Conservation (phyloP, 1,284 basidiomycete genomes). For the Tetrapyrgos nigripes region DNA sequence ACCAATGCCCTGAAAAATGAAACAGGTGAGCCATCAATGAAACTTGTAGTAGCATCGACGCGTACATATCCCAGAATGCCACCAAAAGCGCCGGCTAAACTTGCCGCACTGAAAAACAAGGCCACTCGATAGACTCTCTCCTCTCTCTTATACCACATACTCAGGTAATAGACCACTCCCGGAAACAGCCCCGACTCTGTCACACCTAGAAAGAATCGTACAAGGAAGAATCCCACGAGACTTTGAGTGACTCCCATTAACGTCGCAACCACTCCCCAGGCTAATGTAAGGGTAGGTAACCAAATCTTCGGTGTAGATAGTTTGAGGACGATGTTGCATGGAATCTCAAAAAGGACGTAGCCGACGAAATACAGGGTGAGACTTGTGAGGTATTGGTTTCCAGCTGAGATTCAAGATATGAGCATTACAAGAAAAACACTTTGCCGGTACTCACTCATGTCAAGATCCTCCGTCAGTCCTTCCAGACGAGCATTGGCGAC, state of each 20-base stretch:
- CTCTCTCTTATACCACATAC: constrained; percentile 42
- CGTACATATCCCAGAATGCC: constrained; percentile 33
- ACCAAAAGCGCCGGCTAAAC: constrained; percentile 64
- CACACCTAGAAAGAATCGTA: constrained; percentile 60
- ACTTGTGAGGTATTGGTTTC: constrained; percentile 56
- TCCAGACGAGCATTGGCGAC: constrained; percentile 6
- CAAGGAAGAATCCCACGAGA: constrained; percentile 60
- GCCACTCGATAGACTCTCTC: constrained; percentile 68
- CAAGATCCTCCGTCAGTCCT: constrained; percentile 4
- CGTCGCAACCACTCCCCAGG: constrained; percentile 67
- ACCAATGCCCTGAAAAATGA: constrained; percentile 53
- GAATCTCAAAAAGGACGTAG: constrained; percentile 76
- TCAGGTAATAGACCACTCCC: constrained; percentile 65
- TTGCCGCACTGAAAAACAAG: constrained; percentile 65
- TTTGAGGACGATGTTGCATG: constrained; percentile 67
- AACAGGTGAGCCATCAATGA: constrained; percentile 54
- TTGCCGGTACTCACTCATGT: constrained; percentile 7
- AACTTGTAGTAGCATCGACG: constrained; percentile 4
- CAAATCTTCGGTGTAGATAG: constrained; percentile 62
- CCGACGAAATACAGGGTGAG: constrained; percentile 72
- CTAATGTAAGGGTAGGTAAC: constrained; percentile 63
- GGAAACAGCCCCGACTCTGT: constrained; percentile 67
- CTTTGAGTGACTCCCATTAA: constrained; percentile 65
- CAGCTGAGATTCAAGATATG: background rate
- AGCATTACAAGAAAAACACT: background rate